Evolutionary conservation across 2,329 filamentous ascomycete species (phyloP), one percentile per base, ranked within the genome.

Genomic region (Colletotrichum simmondsii): DNA sequence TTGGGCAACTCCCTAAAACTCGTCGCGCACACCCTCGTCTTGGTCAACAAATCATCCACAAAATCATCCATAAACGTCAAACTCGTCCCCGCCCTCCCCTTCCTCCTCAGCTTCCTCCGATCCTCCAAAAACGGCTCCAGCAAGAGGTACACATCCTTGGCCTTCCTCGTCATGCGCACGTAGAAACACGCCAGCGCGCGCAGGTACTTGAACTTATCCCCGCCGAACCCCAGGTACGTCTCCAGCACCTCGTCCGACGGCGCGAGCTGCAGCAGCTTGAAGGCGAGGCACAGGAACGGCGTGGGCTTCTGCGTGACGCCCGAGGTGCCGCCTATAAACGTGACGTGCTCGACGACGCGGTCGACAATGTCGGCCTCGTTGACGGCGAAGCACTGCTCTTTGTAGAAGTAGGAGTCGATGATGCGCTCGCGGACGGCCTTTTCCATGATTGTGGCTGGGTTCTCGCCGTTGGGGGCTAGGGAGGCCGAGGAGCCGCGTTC

Each of bases 341-440:
- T 89, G 59, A 99, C 89, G 83, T 92, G 89, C 77, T 96, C 93
- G 30, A 95, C 93, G 0, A 97, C 95, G 75, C 97, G 94, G 84
- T 98, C 94, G 78, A 98, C 93, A 6, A 99, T 87, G 82, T 92
- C 90, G 65, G 91, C 90, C 80, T 92, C 91, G 85, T 98, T 99
- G 76, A 99, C 88, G 54, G 94, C 97, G 84, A 98, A 99, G 82
- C 97, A 98, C 85, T 98, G 95, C 84, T 98, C 97, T 83, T 98
- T 98, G 93, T 95, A 99, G 86, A 98, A 99, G 85, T 98, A 97
- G 65, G 92, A 94, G 80, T 98, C 95, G 77, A 95, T 92, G 83
- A 99, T 98, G 80, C 97, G 95, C 84, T 99, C 97, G 80, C 94
- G 94, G 76, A 98, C 95, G 53, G 95, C 93, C 82, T 97, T 98